Evolutionary conservation across 2,329 filamentous ascomycete genomes (phyloP).

Genomic region (Diaporthe ilicicola): DNA sequence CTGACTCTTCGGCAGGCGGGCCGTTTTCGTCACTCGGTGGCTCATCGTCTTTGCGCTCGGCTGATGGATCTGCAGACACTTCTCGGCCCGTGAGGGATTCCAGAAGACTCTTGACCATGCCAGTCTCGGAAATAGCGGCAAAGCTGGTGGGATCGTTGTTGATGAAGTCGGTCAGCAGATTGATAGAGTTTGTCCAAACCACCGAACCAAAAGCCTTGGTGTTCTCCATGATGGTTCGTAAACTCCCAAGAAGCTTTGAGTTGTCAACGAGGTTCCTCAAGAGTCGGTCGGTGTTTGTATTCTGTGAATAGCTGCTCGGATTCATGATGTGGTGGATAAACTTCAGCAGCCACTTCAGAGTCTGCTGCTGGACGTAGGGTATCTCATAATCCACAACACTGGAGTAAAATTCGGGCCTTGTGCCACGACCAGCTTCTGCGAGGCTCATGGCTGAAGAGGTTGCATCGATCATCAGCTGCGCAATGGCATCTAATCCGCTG

Average conservation of each 20-base stretch:
- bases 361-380: constrained; percentile 92
- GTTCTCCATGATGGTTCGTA: constrained; percentile 84
- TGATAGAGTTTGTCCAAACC: constrained; percentile 94
- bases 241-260: constrained; percentile 79
- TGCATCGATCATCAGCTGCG: constrained; percentile 84
- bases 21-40: constrained; percentile 43
- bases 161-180: constrained; percentile 93
- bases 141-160: constrained; percentile 99
- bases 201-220: constrained; percentile 85
- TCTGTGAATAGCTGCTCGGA: constrained; percentile 68
- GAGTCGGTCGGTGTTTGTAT: constrained; percentile 87
- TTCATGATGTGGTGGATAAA: constrained; percentile 96
- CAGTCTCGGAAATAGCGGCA: constrained; percentile 92
- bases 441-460: constrained; percentile 74
- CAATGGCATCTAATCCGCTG: constrained; percentile 87
- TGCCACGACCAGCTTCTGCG: constrained; percentile 75
- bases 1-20: constrained; percentile 47
- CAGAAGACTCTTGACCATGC: constrained; percentile 85
- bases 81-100: constrained; percentile 75
- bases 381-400: constrained; percentile 92
- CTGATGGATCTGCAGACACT: constrained; percentile 48
- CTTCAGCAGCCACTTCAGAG: constrained; percentile 91
- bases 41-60: constrained; percentile 35
- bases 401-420: constrained; percentile 74
- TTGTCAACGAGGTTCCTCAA: constrained; percentile 95